Conservation (phyloP, 495 filamentous ascomycete species). For the Penicillium paxilli region DNA sequence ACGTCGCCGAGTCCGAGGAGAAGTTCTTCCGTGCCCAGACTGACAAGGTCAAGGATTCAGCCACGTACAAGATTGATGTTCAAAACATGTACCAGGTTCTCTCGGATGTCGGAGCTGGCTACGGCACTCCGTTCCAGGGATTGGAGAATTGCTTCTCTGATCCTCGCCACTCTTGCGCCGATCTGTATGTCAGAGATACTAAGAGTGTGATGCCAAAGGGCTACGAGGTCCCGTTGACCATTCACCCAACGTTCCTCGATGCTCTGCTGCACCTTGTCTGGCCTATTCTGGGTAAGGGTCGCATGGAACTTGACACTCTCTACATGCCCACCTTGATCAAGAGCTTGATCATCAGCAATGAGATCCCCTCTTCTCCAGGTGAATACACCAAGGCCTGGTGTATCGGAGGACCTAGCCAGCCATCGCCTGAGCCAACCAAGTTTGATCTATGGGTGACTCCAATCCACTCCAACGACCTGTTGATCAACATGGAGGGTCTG, state of each 20-base stretch:
- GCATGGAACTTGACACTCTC: constrained; percentile 36
- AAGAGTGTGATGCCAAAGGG: constrained; percentile 26
- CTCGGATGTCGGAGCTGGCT: constrained; percentile 22
- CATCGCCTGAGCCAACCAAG: constrained; percentile 28
- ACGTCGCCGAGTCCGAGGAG: constrained; percentile 10
- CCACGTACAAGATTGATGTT: constrained; percentile 19
- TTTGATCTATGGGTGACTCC: constrained; percentile 34
- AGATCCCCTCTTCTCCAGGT: constrained; percentile 24
- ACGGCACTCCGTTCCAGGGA: constrained; percentile 22
- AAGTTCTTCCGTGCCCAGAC: constrained; percentile 12
- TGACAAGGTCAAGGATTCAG: constrained; percentile 6
- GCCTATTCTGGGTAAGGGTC: constrained; percentile 43
- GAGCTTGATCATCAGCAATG: constrained; percentile 22
- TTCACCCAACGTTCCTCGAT: constrained; percentile 31
- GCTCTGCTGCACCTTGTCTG: constrained; percentile 31
- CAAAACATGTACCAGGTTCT: constrained; percentile 26
- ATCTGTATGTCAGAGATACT: constrained; percentile 27
- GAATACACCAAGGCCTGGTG: constrained; percentile 33
- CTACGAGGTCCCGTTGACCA: constrained; percentile 23
- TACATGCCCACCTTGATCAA: constrained; percentile 47
- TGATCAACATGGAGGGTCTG: constrained; percentile 33
- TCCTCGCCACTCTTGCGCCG: constrained; percentile 16
- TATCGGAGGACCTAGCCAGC: constrained; percentile 25
- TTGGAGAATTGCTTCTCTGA: constrained; percentile 24
- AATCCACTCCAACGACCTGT: constrained; percentile 18